These are phyloP conservation scores for Dictyostelium brefeldianum DNA, from an alignment of 78 protist species.

Conservation along the genomic window DNA sequence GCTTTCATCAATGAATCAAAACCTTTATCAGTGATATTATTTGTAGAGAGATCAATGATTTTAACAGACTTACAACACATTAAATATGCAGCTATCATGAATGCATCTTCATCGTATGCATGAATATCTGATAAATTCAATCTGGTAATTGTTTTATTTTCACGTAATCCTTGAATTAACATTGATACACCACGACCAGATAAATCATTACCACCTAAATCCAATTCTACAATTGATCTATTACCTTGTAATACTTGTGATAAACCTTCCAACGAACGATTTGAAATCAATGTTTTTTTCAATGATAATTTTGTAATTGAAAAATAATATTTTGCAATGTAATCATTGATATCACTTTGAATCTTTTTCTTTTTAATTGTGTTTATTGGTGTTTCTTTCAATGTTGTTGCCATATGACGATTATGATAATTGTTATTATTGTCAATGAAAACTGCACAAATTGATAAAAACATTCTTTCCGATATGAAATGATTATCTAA, in stretches of 20 bases:
- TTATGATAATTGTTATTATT: conserved; percentile 61
- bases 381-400: conserved; percentile 51
- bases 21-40: conserved; percentile 63
- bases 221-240: conserved; percentile 44
- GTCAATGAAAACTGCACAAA: conserved; percentile 51
- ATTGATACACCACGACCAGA: conserved; percentile 19
- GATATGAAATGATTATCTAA: conserved; percentile 54
- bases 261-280: conserved; percentile 41
- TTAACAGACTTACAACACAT: conserved; percentile 16
- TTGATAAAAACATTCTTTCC: conserved; percentile 32
- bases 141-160: conserved; percentile 57
- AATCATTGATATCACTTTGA: conserved; percentile 28
- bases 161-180: conserved; percentile 31
- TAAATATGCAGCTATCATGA: conserved; percentile 51
- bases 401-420: conserved; percentile 52
- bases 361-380: conserved; percentile 54
- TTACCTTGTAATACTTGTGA: conserved; percentile 22
- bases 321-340: conserved; percentile 50
- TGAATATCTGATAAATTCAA: conserved; percentile 53
- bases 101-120: conserved; percentile 74
- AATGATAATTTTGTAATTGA: conserved; percentile 48
- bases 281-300: conserved; percentile 33
- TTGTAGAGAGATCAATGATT: conserved; percentile 44
- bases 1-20: conserved; percentile 46
- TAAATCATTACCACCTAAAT: conserved; percentile 60